Evolutionary conservation across 352 stramenopile genomes (phyloP), one percentile per base, ranked within the genome.

Genomic region (Pythium sukuiense): DNA sequence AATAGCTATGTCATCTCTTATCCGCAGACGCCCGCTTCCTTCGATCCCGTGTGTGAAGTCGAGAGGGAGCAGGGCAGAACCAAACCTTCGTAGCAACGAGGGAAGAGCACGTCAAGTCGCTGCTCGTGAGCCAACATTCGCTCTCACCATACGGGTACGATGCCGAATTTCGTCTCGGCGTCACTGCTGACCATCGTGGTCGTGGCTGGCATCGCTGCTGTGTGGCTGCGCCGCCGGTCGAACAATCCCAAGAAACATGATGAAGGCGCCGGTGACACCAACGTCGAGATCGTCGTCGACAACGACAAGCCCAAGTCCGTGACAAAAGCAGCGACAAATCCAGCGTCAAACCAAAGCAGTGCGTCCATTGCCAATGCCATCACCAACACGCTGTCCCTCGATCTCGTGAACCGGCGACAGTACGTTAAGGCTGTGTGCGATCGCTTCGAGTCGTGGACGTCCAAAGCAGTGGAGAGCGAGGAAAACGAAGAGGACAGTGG

Each of bases 271-370:
- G 24, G 20, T 1, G 50, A 64, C 16, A 61, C 63, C 20, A 63
- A 39, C 7, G 63, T 89, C 13, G 69, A 89, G 50, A 81, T 89
- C 48, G 65, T 88, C 55, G 71, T 89, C 3, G 65, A 85, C 9
- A 72, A 77, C 35, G 27, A 52, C 13, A 69, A 54, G 43, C 50
- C 48, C 14, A 63, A 37, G 37, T 39, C 33, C 7, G 14, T 26
- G n/a, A 65, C 41, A 29, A 54, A 6, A 2, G 24, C 3, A 14
- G 35, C 39, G 13, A 20, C 30, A 11, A 53, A 54, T 13, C 39
- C 46, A 49, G 13, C 26, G 13, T 33, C 45, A 20, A 43, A 55
- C 9, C 48, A 65, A 20, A 52, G n/a, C 14, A 56, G 26, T 18
- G 41, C 41, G 2, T 50, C 54, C 8, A 57, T 49, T 24, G 18